Evolutionary conservation across 208 protist genomes (phyloP).

Genomic region (Naegleria lovaniensis): DNA sequence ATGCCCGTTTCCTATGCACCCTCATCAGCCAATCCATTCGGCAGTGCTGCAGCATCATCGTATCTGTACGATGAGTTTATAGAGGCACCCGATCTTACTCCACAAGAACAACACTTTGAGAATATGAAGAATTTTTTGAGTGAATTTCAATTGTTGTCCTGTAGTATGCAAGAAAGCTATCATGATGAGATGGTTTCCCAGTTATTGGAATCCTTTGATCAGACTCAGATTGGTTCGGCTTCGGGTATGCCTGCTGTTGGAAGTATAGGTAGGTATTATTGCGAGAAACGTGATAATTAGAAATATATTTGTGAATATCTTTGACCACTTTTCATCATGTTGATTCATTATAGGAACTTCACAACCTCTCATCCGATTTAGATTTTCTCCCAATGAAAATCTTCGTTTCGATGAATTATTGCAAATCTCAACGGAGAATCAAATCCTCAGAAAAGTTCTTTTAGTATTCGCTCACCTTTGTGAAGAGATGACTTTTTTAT

Average conservation of each 20-base stretch:
- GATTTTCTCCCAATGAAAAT: not conserved
- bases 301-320: not conserved
- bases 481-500: conserved; percentile 4
- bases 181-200: not conserved
- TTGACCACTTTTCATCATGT: too few relatives aligned
- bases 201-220: not conserved
- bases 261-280: not conserved
- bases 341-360: not conserved
- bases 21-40: not conserved
- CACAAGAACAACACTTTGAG: conserved; percentile 16
- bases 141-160: not conserved
- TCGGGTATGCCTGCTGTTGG: not conserved
- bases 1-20: not conserved
- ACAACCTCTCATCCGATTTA: not conserved
- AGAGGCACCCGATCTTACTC: not conserved
- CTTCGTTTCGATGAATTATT: conserved; percentile 40
- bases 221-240: not conserved
- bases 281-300: not conserved
- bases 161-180: not conserved
- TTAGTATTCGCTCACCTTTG: conserved; percentile 12
- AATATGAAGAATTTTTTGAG: not conserved
- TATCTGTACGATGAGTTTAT: conserved; percentile 24
- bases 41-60: not conserved
- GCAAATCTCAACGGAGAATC: conserved; percentile 47
- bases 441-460: conserved; percentile 52